Evolutionary conservation across 352 stramenopile genomes (phyloP).

Genomic region (Globisporangium rhizosaccharum): DNA sequence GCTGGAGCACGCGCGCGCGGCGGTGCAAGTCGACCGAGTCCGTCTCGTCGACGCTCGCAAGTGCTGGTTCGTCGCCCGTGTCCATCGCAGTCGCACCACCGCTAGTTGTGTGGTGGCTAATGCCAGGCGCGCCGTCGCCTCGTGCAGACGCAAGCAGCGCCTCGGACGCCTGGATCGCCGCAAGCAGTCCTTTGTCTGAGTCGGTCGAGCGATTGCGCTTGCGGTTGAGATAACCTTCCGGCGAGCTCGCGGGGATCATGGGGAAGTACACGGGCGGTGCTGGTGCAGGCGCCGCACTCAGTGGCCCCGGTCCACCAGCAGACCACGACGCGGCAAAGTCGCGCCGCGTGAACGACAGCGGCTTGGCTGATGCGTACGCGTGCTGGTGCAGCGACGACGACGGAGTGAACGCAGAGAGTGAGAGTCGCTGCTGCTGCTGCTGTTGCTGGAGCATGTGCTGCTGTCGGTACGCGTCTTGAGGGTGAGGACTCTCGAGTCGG

Average conservation of each 20-base stretch:
- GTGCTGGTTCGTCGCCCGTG: background rate
- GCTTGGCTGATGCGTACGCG: slow-evolving; percentile 39
- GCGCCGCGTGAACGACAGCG: slow-evolving; percentile 28
- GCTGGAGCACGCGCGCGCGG: slow-evolving; percentile 49
- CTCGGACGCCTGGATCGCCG: slow-evolving; percentile 47
- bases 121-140: background rate
- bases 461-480: slow-evolving; percentile 11
- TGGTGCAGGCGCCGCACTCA: background rate
- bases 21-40: slow-evolving; percentile 37
- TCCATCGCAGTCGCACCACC: slow-evolving; percentile 16
- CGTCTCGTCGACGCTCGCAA: background rate
- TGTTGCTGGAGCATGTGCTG: slow-evolving; percentile 6
- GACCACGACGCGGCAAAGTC: slow-evolving; percentile 10
- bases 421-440: slow-evolving; percentile 6
- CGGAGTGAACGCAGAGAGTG: slow-evolving; percentile 7
- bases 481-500: slow-evolving; percentile 39
- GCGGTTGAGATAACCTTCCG: slow-evolving; percentile 38
- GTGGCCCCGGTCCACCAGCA: no score
- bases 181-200: slow-evolving; percentile 49
- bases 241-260: slow-evolving; percentile 25
- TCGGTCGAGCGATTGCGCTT: slow-evolving; percentile 72
- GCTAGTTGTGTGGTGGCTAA: background rate
- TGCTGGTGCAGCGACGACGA: slow-evolving; percentile 37
- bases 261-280: slow-evolving; percentile 13
- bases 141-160: slow-evolving; percentile 13